phyloP scores from a whole-genome alignment of 73 alveolate species.

The Paramecium biaurelia region DNA sequence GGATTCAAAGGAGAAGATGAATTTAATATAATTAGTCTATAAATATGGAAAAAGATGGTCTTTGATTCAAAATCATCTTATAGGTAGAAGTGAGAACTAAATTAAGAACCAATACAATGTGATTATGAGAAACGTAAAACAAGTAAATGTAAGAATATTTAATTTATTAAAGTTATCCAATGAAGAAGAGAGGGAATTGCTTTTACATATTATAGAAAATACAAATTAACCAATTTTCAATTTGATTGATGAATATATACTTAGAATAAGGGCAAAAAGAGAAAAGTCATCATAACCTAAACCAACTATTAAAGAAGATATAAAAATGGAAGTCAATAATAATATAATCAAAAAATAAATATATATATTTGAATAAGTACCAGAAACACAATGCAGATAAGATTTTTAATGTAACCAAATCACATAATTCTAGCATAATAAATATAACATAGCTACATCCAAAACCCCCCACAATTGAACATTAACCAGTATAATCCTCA shows the following conservation, averaged over 20 bases:
- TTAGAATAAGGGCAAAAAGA: too few species aligned
- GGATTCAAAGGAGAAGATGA: not conserved
- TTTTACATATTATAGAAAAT: too few species aligned
- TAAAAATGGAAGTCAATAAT: not conserved
- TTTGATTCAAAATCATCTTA: not conserved
- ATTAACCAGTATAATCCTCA: too few species aligned
- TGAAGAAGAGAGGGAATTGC: not conserved
- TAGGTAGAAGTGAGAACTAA: not conserved
- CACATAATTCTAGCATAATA: not conserved
- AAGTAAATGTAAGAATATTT: not conserved
- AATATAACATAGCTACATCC: too few species aligned
- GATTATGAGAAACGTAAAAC: not conserved
- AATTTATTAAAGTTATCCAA: not conserved
- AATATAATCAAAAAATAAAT: not conserved
- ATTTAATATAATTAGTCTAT: not conserved
- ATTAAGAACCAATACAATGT: not conserved
- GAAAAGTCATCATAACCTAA: too few species aligned
- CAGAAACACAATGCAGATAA: not conserved
- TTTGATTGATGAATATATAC: not conserved
- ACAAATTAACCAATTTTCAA: not conserved
- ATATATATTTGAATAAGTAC: not conserved
- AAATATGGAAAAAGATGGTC: constrained; percentile 1
- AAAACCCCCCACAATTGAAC: not conserved
- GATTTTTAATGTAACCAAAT: not conserved
- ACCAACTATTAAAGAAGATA: too few species aligned